Evolutionary conservation across 352 stramenopile genomes (phyloP).

Genomic region (Phytophthora tentaculata): DNA sequence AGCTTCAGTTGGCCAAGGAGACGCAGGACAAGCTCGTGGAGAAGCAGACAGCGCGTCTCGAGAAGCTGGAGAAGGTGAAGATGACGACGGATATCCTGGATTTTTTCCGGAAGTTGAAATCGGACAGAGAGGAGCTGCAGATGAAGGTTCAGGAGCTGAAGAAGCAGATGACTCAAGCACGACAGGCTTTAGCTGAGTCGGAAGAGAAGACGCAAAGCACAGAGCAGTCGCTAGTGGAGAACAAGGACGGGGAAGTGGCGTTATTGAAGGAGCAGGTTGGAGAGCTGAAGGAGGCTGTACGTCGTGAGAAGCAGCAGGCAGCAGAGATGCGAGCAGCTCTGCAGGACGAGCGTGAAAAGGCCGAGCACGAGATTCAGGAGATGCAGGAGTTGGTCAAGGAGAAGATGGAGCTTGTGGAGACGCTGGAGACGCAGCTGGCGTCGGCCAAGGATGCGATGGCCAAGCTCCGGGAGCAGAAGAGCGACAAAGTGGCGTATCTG

Average conservation of each 20-base stretch:
- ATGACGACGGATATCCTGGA: conserved; percentile 81
- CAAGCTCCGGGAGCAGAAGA: conserved; percentile 22
- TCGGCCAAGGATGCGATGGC: conserved; percentile 35
- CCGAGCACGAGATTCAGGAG: conserved; percentile 54
- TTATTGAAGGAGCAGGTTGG: conserved; percentile 46
- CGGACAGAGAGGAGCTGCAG: conserved; percentile 57
- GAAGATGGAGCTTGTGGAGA: conserved; percentile 51
- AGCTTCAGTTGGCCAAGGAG: conserved; percentile 49
- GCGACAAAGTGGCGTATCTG: conserved; percentile 55
- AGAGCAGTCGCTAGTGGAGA: conserved; percentile 28
- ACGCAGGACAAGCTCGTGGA: conserved; percentile 52
- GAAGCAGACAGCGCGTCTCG: conserved; percentile 67
- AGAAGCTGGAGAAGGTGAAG: conserved; percentile 85
- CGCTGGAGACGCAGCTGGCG: conserved; percentile 43
- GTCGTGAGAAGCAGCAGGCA: conserved; percentile 43
- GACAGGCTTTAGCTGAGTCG: conserved; percentile 19
- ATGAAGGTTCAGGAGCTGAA: conserved; percentile 46
- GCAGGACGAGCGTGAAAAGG: conserved; percentile 54
- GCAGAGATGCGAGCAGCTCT: conserved; percentile 43
- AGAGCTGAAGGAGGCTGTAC: conserved; percentile 46
- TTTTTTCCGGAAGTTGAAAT: conserved; percentile 75
- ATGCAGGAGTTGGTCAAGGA: conserved; percentile 58
- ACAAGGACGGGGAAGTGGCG: conserved; percentile 53
- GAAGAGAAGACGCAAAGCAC: conserved; percentile 27
- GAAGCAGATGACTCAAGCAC: conserved; percentile 36